Conservation (phyloP, 2,329 filamentous ascomycete species). For the Cladosporium sp. region DNA sequence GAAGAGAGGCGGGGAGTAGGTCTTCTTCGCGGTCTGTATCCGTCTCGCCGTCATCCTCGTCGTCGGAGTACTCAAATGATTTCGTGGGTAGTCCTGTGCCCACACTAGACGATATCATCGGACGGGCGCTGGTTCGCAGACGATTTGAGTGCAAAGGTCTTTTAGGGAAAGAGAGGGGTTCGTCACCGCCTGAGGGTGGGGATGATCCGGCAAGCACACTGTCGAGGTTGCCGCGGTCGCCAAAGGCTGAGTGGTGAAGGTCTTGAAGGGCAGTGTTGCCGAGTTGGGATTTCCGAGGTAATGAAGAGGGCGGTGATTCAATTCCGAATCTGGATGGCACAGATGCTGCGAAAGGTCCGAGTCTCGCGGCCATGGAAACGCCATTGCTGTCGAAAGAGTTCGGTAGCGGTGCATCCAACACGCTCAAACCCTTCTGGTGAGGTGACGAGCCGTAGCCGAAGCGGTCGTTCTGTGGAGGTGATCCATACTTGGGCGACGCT, state of each 20-base stretch:
- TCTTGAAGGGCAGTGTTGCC: conserved; percentile 47
- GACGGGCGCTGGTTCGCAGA: conserved; percentile 47
- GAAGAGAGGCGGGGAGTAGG: conserved; percentile 69
- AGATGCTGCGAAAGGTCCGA: conserved; percentile 86
- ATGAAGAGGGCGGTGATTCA: conserved; percentile 71
- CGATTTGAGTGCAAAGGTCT: conserved; percentile 63
- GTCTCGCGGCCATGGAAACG: conserved; percentile 84
- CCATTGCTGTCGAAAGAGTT: conserved; percentile 96
- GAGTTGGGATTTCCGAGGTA: conserved; percentile 43
- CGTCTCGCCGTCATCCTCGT: conserved; percentile 54
- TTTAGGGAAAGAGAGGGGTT: conserved; percentile 62
- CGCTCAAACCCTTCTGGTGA: conserved; percentile 65
- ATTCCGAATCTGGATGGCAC: conserved; percentile 89
- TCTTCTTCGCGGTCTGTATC: conserved; percentile 91
- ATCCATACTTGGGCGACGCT: conserved; percentile 67
- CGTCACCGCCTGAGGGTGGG: conserved; percentile 61
- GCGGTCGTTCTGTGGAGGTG: conserved; percentile 73
- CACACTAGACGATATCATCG: conserved; percentile 59
- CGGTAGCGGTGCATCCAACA: conserved; percentile 86
- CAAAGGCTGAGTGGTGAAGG: conserved; percentile 65
- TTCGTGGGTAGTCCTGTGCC: conserved; percentile 37
- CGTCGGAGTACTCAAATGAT: conserved; percentile 46
- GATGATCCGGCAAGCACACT: conserved; percentile 47
- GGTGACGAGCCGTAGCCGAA: conserved; percentile 68
- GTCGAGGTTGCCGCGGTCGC: conserved; percentile 45